Base-by-base conservation (phyloP, 208 protist genomes). In the Leptomonas seymouri region DNA sequence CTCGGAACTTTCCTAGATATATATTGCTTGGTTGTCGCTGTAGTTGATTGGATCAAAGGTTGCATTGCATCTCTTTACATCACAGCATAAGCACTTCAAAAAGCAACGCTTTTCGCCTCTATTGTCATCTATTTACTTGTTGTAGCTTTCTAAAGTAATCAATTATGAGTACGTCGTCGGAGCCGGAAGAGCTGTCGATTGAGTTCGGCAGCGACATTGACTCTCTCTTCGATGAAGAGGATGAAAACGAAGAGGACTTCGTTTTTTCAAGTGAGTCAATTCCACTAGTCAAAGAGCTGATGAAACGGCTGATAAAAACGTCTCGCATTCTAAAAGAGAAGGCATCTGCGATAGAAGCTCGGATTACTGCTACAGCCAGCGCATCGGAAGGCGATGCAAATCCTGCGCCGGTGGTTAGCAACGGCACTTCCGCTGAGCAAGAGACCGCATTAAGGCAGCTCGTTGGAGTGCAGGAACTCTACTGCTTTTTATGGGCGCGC, bases 241-340 rank as follows among this genome's bases (percentile, higher is more conserved):
- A 85, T 41, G 78, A 81, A 15, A 67, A 74, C n/a, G 77, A 77
- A 18, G 81, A 73, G 14, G 71, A 74, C 9, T 73, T 72, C 49
- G 71, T 86, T 5, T 62, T 83, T 20, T 79, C 72, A 1, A 82
- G 71, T 27, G 62, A 77, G 34, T 74, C 61, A 2, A 41, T 81
- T 21, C 72, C 68, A 0, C 18, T 76, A 8, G 72, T 82, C 2
- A 84, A 85, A 48, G 68, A 84, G 11, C 36, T 85, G 23, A 88
- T 85, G 80, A 84, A 76, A 50, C 67, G 76, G 27, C 49, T 83
- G 15, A 15, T 84, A 14, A 81, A 75, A 55, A 73, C 59, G 3
- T 75, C 64, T 14, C 62, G 60, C 20, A 56, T 69, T 6, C 21
- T 84, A 8, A 75, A 80, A 39, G 61, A 69, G 39, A 76, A 63